Conservation (phyloP, 129 eudicot genomes). For the Pulicaria dysenterica region DNA sequence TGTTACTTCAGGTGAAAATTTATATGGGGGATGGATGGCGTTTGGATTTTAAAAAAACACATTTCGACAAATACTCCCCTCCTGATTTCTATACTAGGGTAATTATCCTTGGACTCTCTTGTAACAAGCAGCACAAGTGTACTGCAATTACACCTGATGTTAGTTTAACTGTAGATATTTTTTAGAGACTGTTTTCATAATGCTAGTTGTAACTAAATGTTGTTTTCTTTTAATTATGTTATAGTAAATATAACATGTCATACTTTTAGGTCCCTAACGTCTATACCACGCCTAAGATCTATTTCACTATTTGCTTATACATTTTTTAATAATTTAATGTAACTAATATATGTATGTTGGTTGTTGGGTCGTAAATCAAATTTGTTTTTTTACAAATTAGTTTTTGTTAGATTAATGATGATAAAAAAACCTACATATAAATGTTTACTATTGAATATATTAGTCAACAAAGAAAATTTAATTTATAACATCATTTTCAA, state of each 20-base stretch:
- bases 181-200: background rate
- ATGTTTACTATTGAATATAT: no score
- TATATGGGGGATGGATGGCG: conserved; percentile 97
- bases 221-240: no score
- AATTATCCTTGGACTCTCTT: conserved; percentile 23
- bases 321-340: background rate
- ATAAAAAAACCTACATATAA: background rate
- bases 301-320: background rate
- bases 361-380: background rate
- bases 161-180: background rate
- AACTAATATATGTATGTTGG: background rate
- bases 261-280: background rate
- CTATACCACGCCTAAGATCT: background rate
- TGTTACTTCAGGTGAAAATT: conserved; percentile 51
- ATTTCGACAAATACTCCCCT: conserved; percentile 50
- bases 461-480: background rate
- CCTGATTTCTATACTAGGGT: conserved; percentile 90
- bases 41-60: conserved; percentile 42
- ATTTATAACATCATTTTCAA: background rate
- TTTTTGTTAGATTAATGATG: background rate
- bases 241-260: no score
- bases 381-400: background rate
- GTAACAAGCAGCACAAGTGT: conserved; percentile 13
- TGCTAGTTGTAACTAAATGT: no score
- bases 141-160: background rate